Percentiles rank a stretch among this genome's conserved stretches.
Conservation (phyloP, 139 green algal species). For the Eudorina sp. region DNA sequence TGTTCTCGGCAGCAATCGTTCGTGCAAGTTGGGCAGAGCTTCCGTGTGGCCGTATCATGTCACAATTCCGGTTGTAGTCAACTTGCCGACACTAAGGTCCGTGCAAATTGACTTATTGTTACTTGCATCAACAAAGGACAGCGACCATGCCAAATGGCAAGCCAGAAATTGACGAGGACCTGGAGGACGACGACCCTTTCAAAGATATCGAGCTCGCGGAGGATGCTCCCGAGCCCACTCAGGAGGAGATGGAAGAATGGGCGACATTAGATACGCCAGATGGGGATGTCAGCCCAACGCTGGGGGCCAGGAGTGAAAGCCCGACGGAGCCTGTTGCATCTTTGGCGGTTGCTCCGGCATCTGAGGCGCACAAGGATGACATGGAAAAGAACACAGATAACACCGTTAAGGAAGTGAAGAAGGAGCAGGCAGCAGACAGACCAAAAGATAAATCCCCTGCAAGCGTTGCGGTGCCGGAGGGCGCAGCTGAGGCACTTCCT, state of each 20-base stretch:
- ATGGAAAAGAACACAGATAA: neutral
- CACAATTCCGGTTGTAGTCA: too few species aligned
- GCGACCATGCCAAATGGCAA: slow-evolving; percentile 20
- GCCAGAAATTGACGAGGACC: slow-evolving; percentile 19
- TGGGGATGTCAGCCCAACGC: neutral
- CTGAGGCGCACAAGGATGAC: neutral
- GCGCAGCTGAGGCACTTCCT: neutral
- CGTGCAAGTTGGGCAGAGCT: too few species aligned
- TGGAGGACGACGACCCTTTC: slow-evolving; percentile 34
- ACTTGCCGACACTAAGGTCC: too few species aligned
- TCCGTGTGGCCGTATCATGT: too few species aligned
- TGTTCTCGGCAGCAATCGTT: too few species aligned
- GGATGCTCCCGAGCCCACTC: slow-evolving; percentile 4
- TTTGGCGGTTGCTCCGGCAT: neutral
- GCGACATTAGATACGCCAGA: slow-evolving; percentile 29
- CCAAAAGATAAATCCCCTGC: neutral
- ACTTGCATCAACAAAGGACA: neutral
- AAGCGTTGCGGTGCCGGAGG: neutral
- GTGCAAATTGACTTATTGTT: too few species aligned
- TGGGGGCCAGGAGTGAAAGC: neutral
- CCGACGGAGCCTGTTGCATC: slow-evolving; percentile 5
- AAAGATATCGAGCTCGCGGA: slow-evolving; percentile 14
- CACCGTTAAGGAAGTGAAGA: neutral
- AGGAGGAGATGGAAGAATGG: slow-evolving; percentile 44
- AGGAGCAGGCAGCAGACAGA: neutral